Evolutionary conservation across 2,329 filamentous ascomycete species (phyloP).

Genomic region (Bipolaris zeicola): DNA sequence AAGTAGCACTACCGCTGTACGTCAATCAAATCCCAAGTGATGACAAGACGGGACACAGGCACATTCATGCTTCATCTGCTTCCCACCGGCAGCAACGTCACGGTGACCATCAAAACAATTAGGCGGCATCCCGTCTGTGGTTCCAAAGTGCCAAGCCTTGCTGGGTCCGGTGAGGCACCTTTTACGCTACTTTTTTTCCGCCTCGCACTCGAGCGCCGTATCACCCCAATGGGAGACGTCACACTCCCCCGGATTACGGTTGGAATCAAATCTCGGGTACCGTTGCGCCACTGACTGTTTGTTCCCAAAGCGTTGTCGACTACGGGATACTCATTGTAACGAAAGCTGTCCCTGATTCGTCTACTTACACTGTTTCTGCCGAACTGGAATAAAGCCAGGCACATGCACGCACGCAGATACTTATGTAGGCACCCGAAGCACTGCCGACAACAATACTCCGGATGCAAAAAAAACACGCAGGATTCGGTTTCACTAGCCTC

Average conservation of each 20-base stretch:
- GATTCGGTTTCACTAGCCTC: conserved; percentile 5
- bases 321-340: background rate
- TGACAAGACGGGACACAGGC: background rate
- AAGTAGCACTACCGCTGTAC: background rate
- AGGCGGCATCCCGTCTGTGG: conserved; percentile 6
- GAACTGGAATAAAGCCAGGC: background rate
- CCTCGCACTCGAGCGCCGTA: conserved; percentile 6
- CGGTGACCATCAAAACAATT: conserved; percentile 8
- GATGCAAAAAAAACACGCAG: background rate
- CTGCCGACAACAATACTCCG: background rate
- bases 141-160: conserved; percentile 2
- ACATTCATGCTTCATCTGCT: background rate
- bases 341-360: too few relatives aligned
- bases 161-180: conserved; percentile 16
- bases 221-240: conserved; percentile 1
- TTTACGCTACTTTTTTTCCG: conserved; percentile 5
- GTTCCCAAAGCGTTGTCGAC: background rate
- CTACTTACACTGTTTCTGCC: too few relatives aligned
- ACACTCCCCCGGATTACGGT: conserved; percentile 1
- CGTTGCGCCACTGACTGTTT: background rate
- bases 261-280: background rate
- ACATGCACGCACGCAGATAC: background rate
- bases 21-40: background rate
- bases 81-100: conserved; percentile 1
- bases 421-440: too few relatives aligned